phyloP scores from a whole-genome alignment of 306 rosid species.

The Crataegus laevigata region DNA sequence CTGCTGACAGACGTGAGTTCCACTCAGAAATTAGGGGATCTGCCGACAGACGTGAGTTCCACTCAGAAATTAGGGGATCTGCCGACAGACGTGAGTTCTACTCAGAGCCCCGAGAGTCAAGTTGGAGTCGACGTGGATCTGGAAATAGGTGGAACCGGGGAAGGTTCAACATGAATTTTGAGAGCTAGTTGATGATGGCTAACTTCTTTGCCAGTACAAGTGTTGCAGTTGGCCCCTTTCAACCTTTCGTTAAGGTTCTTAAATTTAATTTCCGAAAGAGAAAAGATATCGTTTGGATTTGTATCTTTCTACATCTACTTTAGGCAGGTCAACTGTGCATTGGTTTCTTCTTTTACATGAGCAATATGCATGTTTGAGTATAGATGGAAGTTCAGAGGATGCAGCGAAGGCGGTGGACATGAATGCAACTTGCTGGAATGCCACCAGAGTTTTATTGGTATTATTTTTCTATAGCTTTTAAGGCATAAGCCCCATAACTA shows the following conservation, averaged over 20 bases:
- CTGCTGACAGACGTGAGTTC: too few species aligned
- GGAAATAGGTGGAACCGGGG: conserved; percentile 34
- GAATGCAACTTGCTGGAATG: not conserved
- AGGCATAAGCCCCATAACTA: not conserved
- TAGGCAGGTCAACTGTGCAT: conserved; percentile 2
- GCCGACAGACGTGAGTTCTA: conserved; percentile 14
- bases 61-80: conserved; percentile 33
- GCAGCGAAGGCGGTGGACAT: not conserved
- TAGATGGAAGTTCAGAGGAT: not conserved
- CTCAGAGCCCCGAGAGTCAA: conserved; percentile 29
- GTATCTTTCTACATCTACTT: conserved; percentile 6
- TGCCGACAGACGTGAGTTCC: too few species aligned
- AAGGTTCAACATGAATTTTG: conserved; percentile 26
- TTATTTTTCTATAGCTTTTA: not conserved
- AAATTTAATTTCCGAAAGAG: not conserved
- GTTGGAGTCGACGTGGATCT: conserved; percentile 32
- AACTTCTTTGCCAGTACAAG: not conserved
- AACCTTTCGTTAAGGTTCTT: not conserved
- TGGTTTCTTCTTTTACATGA: not conserved
- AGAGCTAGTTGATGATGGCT: conserved; percentile 23
- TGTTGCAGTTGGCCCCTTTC: not conserved
- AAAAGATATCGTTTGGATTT: not conserved
- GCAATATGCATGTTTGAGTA: not conserved
- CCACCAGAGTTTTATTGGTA: not conserved
- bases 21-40: conserved; percentile 33